Evolutionary conservation across 306 rosid species (phyloP).

Genomic region (Fagus crenata): DNA sequence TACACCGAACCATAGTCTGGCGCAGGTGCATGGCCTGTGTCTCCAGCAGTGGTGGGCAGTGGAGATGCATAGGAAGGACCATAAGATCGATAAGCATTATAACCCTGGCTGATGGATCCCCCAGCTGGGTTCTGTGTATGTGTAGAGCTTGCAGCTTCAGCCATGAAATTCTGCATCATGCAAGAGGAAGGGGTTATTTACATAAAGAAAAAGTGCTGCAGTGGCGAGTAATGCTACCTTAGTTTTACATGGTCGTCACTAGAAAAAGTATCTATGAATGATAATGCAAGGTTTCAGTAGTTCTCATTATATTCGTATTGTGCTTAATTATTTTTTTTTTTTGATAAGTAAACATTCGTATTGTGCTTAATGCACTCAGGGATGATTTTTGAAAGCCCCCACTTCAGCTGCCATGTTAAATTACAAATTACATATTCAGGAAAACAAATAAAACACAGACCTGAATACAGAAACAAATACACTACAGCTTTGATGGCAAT

Average conservation of each 20-base stretch:
- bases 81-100: slow-evolving; percentile 45
- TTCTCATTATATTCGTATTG: no score
- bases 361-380: no score
- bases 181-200: background rate
- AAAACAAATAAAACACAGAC: background rate
- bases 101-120: slow-evolving; percentile 45
- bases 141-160: slow-evolving; percentile 53
- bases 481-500: background rate
- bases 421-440: background rate
- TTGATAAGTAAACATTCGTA: no score
- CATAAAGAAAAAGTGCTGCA: background rate
- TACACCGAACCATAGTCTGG: slow-evolving; percentile 53
- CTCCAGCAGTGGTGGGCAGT: slow-evolving; percentile 35
- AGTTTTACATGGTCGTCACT: background rate
- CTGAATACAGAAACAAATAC: background rate
- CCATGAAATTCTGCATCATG: slow-evolving; percentile 58
- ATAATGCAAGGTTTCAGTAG: no score
- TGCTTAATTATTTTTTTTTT: no score
- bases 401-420: background rate
- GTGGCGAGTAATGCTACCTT: background rate
- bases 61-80: slow-evolving; percentile 54
- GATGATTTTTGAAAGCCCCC: no score
- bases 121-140: slow-evolving; percentile 46
- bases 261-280: no score
- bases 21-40: slow-evolving; percentile 46